These are phyloP conservation scores for Hemisphaericaspora xylanilytica DNA, from an alignment of 1,139 yeast genomes.

Conservation along the genomic window DNA sequence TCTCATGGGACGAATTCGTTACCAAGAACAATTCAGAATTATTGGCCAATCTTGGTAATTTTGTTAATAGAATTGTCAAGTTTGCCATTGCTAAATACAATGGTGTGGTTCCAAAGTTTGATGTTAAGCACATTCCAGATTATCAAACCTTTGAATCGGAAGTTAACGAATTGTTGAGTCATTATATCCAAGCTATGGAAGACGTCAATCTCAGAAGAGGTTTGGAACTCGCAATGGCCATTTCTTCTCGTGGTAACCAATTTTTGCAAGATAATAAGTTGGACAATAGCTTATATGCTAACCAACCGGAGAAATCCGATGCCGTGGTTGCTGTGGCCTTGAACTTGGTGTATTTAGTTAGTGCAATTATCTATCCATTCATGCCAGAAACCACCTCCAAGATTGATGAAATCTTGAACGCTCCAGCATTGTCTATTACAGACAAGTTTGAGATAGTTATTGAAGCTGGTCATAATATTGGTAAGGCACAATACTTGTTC, in stretches of 20 bases:
- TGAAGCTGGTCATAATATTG: slow-evolving; percentile 81
- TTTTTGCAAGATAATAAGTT: slow-evolving; percentile 94
- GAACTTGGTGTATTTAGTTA: slow-evolving; percentile 79
- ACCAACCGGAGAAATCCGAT: slow-evolving; percentile 77
- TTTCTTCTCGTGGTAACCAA: slow-evolving; percentile 90
- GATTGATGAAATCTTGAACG: slow-evolving; percentile 77
- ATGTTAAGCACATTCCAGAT: slow-evolving; percentile 44
- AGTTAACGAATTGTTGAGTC: slow-evolving; percentile 56
- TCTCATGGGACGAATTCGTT: slow-evolving; percentile 96
- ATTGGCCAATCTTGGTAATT: slow-evolving; percentile 94
- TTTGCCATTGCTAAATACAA: slow-evolving; percentile 88
- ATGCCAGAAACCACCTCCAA: slow-evolving; percentile 80
- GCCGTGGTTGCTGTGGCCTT: slow-evolving; percentile 92
- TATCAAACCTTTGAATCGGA: slow-evolving; percentile 55
- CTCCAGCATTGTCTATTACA: slow-evolving; percentile 75
- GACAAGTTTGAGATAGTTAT: slow-evolving; percentile 70
- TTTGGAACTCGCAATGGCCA: slow-evolving; percentile 84
- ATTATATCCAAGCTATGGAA: slow-evolving; percentile 74
- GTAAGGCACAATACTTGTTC: slow-evolving; percentile 88
- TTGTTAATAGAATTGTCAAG: slow-evolving; percentile 89
- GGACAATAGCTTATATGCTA: slow-evolving; percentile 79
- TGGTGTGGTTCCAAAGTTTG: slow-evolving; percentile 76
- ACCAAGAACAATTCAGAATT: slow-evolving; percentile 90
- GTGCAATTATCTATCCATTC: slow-evolving; percentile 79
- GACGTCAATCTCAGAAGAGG: slow-evolving; percentile 81